phyloP scores from a whole-genome alignment of 495 filamentous ascomycete species.

The Lasiosphaeris hirsuta region DNA sequence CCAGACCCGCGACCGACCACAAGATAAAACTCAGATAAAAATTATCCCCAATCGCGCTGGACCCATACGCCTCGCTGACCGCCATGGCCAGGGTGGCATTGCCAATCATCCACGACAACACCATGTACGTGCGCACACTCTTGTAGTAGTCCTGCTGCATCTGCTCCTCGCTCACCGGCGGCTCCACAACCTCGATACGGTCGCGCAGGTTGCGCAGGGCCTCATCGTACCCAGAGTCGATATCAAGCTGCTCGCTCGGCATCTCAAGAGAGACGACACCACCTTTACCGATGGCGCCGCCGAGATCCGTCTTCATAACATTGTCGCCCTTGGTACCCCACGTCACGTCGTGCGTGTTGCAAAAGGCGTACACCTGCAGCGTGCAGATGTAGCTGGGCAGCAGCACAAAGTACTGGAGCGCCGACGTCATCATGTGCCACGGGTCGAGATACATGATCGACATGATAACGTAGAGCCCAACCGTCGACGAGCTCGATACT shows the following conservation, averaged over 20 bases:
- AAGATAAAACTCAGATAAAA: conserved; percentile 91
- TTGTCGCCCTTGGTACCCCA: conserved; percentile 99
- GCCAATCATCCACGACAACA: conserved; percentile 89
- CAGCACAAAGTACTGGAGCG: conserved; percentile 89
- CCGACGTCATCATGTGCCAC: conserved; percentile 98
- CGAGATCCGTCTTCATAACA: conserved; percentile 84
- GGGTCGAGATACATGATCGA: conserved; percentile 95
- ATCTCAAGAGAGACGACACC: conserved; percentile 84
- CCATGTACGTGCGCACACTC: conserved; percentile 97
- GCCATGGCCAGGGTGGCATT: conserved; percentile 94
- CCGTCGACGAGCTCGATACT: conserved; percentile 79
- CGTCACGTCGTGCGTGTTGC: conserved; percentile 98
- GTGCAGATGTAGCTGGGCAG: conserved; percentile 95
- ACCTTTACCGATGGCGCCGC: conserved; percentile 71
- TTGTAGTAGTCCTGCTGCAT: conserved; percentile 98
- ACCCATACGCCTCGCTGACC: conserved; percentile 80
- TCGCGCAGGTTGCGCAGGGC: conserved; percentile 95
- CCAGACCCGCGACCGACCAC: conserved; percentile 85
- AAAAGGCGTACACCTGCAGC: conserved; percentile 97
- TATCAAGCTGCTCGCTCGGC: conserved; percentile 96
- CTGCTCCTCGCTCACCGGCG: conserved; percentile 66
- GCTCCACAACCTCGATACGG: conserved; percentile 72
- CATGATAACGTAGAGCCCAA: conserved; percentile 95
- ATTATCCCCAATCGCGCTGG: conserved; percentile 67
- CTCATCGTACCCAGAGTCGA: conserved; percentile 96